Evolutionary conservation across 441 rosid genomes (phyloP).

Genomic region (Pelargonium cotyledonis): DNA sequence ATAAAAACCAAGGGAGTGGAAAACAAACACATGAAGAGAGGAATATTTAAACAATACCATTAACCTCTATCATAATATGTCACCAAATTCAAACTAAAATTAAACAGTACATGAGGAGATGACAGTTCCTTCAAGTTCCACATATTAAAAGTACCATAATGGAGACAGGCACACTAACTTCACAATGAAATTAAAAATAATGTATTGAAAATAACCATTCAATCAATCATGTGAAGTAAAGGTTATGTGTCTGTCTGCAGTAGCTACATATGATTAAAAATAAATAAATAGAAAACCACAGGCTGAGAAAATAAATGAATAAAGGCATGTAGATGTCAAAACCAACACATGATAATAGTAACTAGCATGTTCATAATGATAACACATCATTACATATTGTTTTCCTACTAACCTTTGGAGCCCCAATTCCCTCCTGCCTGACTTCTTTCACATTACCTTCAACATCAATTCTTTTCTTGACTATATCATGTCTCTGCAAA

Average conservation of each 20-base stretch:
- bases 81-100: no score
- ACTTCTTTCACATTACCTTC: conserved; percentile 42
- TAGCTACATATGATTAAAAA: background rate
- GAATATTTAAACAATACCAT: background rate
- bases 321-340: no score
- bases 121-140: background rate
- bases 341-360: background rate
- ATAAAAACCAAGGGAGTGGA: background rate
- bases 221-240: background rate
- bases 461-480: conserved; percentile 45
- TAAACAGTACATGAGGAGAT: no score
- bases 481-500: conserved; percentile 46
- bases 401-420: conserved; percentile 38
- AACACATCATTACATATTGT: background rate
- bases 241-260: background rate
- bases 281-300: no score
- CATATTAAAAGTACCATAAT: background rate
- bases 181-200: background rate
- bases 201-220: background rate
- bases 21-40: background rate
- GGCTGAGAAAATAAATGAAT: background rate
- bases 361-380: background rate
- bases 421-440: conserved; percentile 47
- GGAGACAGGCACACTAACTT: background rate
- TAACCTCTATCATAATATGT: no score